phyloP scores from a whole-genome alignment of 75 land plant genomes.

The Cryptomeria japonica region DNA sequence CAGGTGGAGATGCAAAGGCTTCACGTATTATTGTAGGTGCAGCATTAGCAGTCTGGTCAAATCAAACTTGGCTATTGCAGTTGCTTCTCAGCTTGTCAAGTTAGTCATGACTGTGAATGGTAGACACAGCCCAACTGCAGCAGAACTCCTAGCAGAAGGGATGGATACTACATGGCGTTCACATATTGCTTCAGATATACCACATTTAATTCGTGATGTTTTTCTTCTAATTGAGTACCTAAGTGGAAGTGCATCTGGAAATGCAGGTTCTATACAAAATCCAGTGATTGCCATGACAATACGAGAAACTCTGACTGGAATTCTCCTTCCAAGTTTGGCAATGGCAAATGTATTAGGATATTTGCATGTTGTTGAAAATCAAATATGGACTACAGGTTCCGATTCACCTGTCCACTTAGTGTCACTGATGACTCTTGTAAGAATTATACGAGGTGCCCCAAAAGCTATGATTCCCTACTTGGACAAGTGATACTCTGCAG shows the following conservation, averaged over 20 bases:
- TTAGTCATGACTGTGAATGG: constrained; percentile 78
- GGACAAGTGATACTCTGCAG: constrained; percentile 78
- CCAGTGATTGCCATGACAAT: constrained; percentile 37
- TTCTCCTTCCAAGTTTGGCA: constrained; percentile 83
- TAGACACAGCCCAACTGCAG: constrained; percentile 86
- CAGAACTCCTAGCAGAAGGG: constrained; percentile 89
- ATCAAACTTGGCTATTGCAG: constrained; percentile 43
- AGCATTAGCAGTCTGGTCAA: constrained; percentile 83
- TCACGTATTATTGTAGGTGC: constrained; percentile 78
- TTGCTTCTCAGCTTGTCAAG: constrained; percentile 70
- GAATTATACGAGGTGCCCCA: constrained; percentile 72
- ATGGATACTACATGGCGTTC: constrained; percentile 86
- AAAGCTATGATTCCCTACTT: constrained; percentile 49
- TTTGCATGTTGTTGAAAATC: constrained; percentile 59
- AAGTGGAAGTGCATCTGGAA: constrained; percentile 41
- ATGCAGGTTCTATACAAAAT: constrained; percentile 16
- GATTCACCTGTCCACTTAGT: constrained; percentile 81
- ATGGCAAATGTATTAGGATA: constrained; percentile 70
- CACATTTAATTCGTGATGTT: constrained; percentile 69
- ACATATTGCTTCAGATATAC: constrained; percentile 61
- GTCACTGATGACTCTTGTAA: constrained; percentile 67
- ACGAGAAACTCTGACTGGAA: constrained; percentile 61
- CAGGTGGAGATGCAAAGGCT: constrained; percentile 84
- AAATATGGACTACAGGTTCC: constrained; percentile 64
- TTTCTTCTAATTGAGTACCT: constrained; percentile 84